Percentiles rank a stretch among this genome's conserved stretches.
phyloP scores from a whole-genome alignment of 805 yeast species.

The Tanozyma kutaoensis region DNA sequence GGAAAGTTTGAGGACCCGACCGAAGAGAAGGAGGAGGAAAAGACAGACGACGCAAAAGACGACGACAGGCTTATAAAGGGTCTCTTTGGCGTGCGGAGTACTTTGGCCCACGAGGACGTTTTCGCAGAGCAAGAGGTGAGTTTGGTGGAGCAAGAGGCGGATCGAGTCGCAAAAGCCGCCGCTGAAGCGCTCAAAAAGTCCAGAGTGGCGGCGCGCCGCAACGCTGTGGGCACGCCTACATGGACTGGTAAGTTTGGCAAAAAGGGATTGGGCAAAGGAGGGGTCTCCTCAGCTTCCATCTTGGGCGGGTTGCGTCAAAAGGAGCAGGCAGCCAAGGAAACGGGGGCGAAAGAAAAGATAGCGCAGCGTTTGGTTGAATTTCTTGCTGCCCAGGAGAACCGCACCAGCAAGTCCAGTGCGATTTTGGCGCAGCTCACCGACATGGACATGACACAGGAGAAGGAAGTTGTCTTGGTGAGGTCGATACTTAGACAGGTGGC shows the following conservation, averaged over 20 bases:
- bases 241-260: conserved; percentile 97
- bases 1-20: conserved; percentile 54
- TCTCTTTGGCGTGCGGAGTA: conserved; percentile 54
- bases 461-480: conserved; percentile 48
- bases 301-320: conserved; percentile 30
- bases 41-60: conserved; percentile 8
- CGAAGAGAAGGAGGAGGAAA: conserved; percentile 26
- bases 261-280: not conserved
- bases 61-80: conserved; percentile 66
- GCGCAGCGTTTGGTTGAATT: conserved; percentile 26
- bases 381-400: conserved; percentile 19
- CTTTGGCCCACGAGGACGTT: conserved; percentile 69
- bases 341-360: conserved; percentile 4
- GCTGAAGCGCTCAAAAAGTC: conserved; percentile 49
- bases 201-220: conserved; percentile 32
- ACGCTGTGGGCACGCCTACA: conserved; percentile 69
- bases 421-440: conserved; percentile 25
- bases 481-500: conserved; percentile 60
- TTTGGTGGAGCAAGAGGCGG: conserved; percentile 54
- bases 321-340: conserved; percentile 7
- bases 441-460: conserved; percentile 15
- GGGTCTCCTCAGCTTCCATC: conserved; percentile 33
- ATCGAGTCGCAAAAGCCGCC: conserved; percentile 38
- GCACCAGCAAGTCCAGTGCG: conserved; percentile 35
- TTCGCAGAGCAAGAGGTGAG: conserved; percentile 40